Evolutionary conservation across 495 filamentous ascomycete genomes (phyloP).

Genomic region (Parmelia sp.): DNA sequence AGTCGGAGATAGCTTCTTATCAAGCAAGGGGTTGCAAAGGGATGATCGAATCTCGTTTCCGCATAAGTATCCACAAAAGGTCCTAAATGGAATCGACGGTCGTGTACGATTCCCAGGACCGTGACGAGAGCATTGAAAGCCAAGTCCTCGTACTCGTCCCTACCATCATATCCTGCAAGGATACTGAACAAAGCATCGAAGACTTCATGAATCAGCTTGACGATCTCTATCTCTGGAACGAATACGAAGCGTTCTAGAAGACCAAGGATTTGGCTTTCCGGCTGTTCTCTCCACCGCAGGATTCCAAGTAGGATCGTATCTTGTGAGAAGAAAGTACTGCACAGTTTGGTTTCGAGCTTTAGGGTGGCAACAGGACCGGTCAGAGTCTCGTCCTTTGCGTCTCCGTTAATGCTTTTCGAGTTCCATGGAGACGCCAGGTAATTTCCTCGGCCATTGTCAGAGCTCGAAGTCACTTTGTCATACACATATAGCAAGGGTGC

Average conservation of each 20-base stretch:
- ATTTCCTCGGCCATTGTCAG: constrained; percentile 60
- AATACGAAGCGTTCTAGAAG: constrained; percentile 80
- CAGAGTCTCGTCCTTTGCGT: constrained; percentile 63
- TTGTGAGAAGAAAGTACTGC: constrained; percentile 92
- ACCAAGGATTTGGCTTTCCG: constrained; percentile 59
- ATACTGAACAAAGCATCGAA: constrained; percentile 91
- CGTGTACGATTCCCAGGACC: constrained; percentile 87
- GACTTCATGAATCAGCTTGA: constrained; percentile 84
- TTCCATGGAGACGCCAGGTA: constrained; percentile 81
- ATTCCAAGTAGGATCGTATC: constrained; percentile 82
- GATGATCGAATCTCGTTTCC: constrained; percentile 85
- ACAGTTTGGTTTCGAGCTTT: constrained; percentile 78
- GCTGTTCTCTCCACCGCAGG: constrained; percentile 74
- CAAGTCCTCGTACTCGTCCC: constrained; percentile 86
- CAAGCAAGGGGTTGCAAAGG: constrained; percentile 87
- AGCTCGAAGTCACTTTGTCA: constrained; percentile 71
- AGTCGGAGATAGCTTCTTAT: constrained; percentile 80
- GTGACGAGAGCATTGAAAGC: constrained; percentile 86
- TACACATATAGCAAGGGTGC: constrained; percentile 77
- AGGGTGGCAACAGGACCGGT: constrained; percentile 71
- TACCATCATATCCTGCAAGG: constrained; percentile 77
- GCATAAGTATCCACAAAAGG: constrained; percentile 88
- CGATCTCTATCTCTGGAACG: constrained; percentile 94
- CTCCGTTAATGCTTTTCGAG: constrained; percentile 55
- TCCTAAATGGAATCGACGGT: constrained; percentile 84